Base-by-base conservation (phyloP, 192 early-diverging fungal species). In the Entomortierella parvispora region DNA sequence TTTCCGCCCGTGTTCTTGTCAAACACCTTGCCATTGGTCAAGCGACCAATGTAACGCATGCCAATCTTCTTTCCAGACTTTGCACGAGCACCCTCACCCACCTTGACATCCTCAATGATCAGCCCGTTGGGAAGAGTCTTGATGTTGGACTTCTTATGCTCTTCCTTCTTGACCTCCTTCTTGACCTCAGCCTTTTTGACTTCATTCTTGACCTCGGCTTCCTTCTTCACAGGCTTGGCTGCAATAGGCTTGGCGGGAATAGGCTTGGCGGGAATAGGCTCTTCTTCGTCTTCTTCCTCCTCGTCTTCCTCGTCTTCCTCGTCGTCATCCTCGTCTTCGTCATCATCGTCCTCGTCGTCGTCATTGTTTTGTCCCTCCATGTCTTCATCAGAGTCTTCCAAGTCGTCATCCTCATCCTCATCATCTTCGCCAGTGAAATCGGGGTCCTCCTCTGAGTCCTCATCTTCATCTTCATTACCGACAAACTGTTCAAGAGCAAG, bases 1-100 rank as follows among this genome's bases (percentile, higher is more conserved):
- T 89, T 86, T 43, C 95, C 95, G 65, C 88, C 88, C 51, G 88
- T 93, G 87, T 95, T 95, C 75, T 87, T 82, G 86, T 97, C 96
- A 86, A 97, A 96, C 22, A 94, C 90, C 74, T 77, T 77, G 22
- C 74, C 74, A 26, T 64, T 68, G n/a, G 29, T 48, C 17, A 77
- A 40, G 15, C 74, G 65, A 25, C 74, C 74, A 47, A 77, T 68
- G 43, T 77, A 77, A 1, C 74, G 74, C 74, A 77, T 68, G 29
- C 74, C 74, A 8, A 84, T 79, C 57, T 81, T 78, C 50, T 84
- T 79, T 2, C 85, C 85, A 32, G 45, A 43, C 76, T 86, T 86
- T 12, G 81, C 83, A 28, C 69, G 78, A 18, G 74, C 69, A 34
- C 83, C 83, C 1, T 65, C 68, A 23, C 84, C 84, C 29, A 69